Evolutionary conservation across 306 rosid genomes (phyloP).

Genomic region (Styphnolobium japonicum): DNA sequence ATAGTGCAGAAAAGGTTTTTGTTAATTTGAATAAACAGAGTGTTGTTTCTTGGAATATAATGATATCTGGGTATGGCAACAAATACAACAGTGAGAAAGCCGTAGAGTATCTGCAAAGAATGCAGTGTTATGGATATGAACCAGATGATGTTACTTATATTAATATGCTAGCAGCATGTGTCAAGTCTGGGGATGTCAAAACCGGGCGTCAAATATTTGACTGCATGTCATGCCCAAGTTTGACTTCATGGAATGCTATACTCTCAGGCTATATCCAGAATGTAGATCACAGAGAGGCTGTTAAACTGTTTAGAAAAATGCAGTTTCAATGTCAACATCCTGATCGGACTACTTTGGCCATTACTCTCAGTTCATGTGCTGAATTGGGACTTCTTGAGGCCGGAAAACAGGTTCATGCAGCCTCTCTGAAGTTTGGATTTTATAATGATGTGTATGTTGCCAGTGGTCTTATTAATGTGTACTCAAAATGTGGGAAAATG

Average conservation of each 20-base stretch:
- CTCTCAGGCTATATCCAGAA: conserved; percentile 65
- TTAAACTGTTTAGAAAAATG: conserved; percentile 63
- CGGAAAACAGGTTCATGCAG: conserved; percentile 71
- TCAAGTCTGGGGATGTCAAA: conserved; percentile 61
- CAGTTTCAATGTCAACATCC: conserved; percentile 52
- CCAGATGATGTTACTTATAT: conserved; percentile 73
- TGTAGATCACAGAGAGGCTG: conserved; percentile 51
- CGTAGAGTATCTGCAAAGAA: conserved; percentile 46
- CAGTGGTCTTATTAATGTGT: conserved; percentile 67
- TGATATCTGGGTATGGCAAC: conserved; percentile 74
- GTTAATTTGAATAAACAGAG: conserved; percentile 35
- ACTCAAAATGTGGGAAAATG: conserved; percentile 71
- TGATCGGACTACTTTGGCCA: conserved; percentile 66
- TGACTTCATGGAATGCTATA: conserved; percentile 78
- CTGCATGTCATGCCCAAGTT: conserved; percentile 53
- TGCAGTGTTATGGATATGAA: conserved; percentile 51
- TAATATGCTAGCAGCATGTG: conserved; percentile 64
- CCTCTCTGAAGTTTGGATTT: conserved; percentile 42
- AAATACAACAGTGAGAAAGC: conserved; percentile 44
- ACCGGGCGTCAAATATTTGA: conserved; percentile 67
- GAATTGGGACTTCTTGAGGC: conserved; percentile 49
- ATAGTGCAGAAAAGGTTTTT: conserved; percentile 59
- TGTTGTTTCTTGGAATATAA: conserved; percentile 76
- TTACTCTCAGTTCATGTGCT: conserved; percentile 67
- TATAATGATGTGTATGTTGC: conserved; percentile 55